Base-by-base conservation (phyloP, 2,329 filamentous ascomycete genomes). In the Arthrobotrys sphaeroides region DNA sequence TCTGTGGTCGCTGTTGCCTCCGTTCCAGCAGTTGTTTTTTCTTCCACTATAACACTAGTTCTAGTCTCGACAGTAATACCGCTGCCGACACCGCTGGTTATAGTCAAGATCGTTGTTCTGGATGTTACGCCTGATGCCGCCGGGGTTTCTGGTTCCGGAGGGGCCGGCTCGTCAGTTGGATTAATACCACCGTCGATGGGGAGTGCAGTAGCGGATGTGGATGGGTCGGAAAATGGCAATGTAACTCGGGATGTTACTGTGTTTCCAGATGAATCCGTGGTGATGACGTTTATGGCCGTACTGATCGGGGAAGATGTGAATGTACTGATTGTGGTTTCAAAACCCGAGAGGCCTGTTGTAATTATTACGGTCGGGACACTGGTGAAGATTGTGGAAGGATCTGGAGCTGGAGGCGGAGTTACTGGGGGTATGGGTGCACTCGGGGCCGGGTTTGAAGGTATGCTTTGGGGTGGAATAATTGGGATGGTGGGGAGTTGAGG, bases 211-310 rank as follows among this genome's bases (percentile, higher is more conserved):
- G 28, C 36, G 0, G 18, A 24, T 55, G 28, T 26, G 0, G 18
- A 24, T 55, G 70, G 62, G 43, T 68, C 64, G 9, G 49, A 53
- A 20, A 64, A 55, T n/a, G n/a, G n/a, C n/a, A n/a, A n/a, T 10
- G 70, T 75, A 10, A 64, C 31, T 47, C 64, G 62, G 22, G 62
- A 68, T 42, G 70, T 75, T 18, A 62, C 9, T 10, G 53, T 55
- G 22, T 75, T 75, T 18, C 70, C 70, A 36, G 47, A 24, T 12
- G 33, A 43, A 22, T 75, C 62, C 9, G 62, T 75, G 13, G 70
- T 75, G 7, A 75, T 49, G 0, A 75, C 18, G 22, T 75, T 68
- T 3, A 68, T 38, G 4, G 70, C 62, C 0, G 70, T 64, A 6
- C 45, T 55, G 18, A 68, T 45, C 0, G 70, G 55, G 7, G 55